Percentiles rank a stretch among this genome's conserved stretches.
These are phyloP conservation scores for Aspergillus glaucus DNA, from an alignment of 2,329 filamentous ascomycete species.

Conservation along the genomic window DNA sequence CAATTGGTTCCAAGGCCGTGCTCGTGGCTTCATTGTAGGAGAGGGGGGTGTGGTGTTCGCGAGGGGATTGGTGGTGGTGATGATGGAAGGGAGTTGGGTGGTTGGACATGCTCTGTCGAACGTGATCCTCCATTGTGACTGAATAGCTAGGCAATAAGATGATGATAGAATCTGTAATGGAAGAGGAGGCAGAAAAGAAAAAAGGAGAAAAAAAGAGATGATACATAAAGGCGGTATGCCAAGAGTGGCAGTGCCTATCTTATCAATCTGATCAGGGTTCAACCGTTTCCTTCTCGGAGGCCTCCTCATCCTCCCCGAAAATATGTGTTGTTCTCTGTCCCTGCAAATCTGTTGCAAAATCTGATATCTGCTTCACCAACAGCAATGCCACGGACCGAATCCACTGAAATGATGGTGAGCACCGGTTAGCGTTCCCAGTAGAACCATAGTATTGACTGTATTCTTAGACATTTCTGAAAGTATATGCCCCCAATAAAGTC, in stretches of 20 bases:
- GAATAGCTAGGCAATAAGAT: neutral
- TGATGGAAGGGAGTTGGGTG: constrained; percentile 21
- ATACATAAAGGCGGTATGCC: neutral
- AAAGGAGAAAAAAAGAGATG: neutral
- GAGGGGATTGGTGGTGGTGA: constrained; percentile 9
- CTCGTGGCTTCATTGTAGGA: constrained; percentile 32
- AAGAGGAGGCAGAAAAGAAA: neutral
- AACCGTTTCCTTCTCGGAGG: no score
- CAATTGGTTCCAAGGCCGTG: constrained; percentile 36
- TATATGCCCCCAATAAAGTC: no score
- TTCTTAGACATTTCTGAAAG: no score
- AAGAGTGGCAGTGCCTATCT: neutral
- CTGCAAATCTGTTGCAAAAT: no score
- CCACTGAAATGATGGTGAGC: no score
- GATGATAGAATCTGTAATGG: neutral
- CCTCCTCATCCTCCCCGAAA: no score
- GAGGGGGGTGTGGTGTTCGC: constrained; percentile 21
- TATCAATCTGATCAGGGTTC: neutral
- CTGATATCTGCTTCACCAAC: no score
- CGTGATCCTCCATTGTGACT: constrained; percentile 21
- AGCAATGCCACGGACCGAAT: no score
- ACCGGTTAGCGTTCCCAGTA: no score
- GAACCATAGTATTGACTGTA: no score
- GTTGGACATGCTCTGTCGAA: constrained; percentile 23
- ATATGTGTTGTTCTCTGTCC: no score